Evolutionary conservation across 176 grass and related monocot species (phyloP), one percentile per base, ranked within the genome.

Genomic region (Oryza rufipogon): DNA sequence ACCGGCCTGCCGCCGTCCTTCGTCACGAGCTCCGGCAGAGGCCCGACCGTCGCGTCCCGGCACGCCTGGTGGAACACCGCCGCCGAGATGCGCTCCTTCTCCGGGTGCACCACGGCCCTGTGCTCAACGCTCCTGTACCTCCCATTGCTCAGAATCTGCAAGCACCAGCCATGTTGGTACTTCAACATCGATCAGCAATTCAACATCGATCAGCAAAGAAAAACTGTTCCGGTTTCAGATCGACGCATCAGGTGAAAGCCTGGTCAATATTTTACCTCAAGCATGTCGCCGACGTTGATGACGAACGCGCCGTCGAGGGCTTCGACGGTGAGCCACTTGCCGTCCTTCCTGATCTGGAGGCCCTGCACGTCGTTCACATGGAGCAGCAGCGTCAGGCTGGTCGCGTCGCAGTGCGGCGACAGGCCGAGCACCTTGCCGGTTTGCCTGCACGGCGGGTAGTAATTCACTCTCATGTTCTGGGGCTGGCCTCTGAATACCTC

Each of bases 361-460:
- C 89, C 86, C 16, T 84, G 65, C 46, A 89, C 73, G 17, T 80
- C 34, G 63, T 82, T 87, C 30, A 89, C 80, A 85, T 91, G 66
- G 20, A 87, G 73, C n/a, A 89, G 72, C 12, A 91, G 48, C n/a
- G 92, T 89, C 3, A 91, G 46, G n/a, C 68, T 67, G 26, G 25
- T 15, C 0, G 33, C 89, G 67, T 94, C 89, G 2, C 89, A 85
- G 81, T 94, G 92, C 1, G 89, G 92, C 2, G 89, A 91, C 32
- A 94, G 42, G 25, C 89, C 92, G 15, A 91, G 11, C 36, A 91
- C 89, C 49, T 88, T 64, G 58, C 64, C 73, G 4, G 73, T 58
- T 56, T 85, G 73, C 9, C 72, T 74, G 69, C 92, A 94, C 5
- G 86, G 83, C 0, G 89, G 92, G 49, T 94, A 94, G 81, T 94